A percentile compares a stretch with the other conserved stretches of the same genome.
These are phyloP conservation scores for Bifiguratus adelaidae DNA, from an alignment of 192 early-diverging fungal species.

Conservation along the genomic window DNA sequence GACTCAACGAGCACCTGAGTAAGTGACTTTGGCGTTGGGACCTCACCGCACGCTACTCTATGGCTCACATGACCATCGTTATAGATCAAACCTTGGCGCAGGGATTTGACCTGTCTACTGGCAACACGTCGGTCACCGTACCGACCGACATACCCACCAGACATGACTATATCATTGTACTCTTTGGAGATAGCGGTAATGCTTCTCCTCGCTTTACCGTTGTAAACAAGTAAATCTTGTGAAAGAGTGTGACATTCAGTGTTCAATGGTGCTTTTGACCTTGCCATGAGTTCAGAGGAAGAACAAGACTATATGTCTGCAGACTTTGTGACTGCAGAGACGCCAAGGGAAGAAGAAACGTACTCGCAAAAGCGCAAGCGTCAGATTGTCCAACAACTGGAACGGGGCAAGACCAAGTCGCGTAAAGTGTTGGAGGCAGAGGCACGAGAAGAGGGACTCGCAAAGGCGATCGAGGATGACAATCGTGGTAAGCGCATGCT, in stretches of 20 bases:
- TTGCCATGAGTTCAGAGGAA: conserved; percentile 15
- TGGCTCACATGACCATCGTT: neutral
- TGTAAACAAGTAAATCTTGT: too few species aligned
- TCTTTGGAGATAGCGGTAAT: conserved; percentile 1
- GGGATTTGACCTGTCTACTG: neutral
- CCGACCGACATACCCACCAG: neutral
- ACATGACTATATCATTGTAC: neutral
- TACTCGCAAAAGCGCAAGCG: conserved; percentile 27
- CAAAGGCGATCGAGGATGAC: conserved; percentile 27
- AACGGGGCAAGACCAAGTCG: conserved; percentile 28
- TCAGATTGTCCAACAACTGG: conserved; percentile 23
- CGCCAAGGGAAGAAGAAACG: conserved; percentile 10
- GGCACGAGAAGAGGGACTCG: conserved; percentile 31
- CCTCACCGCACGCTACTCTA: neutral
- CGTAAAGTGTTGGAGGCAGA: conserved; percentile 27
- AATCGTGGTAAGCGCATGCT: conserved; percentile 47
- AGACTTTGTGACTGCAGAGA: conserved; percentile 23
- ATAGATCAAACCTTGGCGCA: neutral
- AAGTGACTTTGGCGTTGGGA: neutral
- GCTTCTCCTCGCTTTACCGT: neutral
- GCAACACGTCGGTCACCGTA: neutral
- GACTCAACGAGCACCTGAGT: neutral
- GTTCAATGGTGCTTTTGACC: too few species aligned
- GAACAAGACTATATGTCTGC: conserved; percentile 45
- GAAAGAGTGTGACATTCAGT: too few species aligned